These are phyloP conservation scores for Udeniomyces megalosporus DNA, from an alignment of 768 basidiomycete species.

Conservation along the genomic window DNA sequence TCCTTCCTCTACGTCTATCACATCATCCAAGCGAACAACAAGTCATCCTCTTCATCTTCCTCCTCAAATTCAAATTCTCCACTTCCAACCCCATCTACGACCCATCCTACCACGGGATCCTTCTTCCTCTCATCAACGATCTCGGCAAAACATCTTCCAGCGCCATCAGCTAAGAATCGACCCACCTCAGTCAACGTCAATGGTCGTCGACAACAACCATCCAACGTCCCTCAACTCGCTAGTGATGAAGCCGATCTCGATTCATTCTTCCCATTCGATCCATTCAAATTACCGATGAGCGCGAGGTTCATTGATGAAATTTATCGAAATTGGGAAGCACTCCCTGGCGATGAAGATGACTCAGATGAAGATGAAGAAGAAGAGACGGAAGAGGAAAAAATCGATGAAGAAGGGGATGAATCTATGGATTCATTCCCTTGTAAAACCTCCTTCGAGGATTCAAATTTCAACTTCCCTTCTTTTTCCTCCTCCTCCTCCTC, in stretches of 20 bases:
- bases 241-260: slow-evolving; percentile 52
- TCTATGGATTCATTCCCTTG: neutral
- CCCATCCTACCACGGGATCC: neutral
- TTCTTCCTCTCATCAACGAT: neutral
- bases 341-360: slow-evolving; percentile 46
- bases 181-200: neutral
- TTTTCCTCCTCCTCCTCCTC: neutral
- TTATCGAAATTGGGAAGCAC: slow-evolving; percentile 72
- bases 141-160: neutral
- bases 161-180: neutral
- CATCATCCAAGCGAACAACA: slow-evolving; percentile 74
- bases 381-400: slow-evolving; percentile 14
- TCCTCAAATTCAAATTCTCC: slow-evolving; percentile 3
- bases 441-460: neutral
- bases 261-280: slow-evolving; percentile 96
- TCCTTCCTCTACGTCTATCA: slow-evolving; percentile 89
- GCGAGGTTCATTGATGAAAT: slow-evolving; percentile 58
- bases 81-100: neutral
- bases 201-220: too few relatives aligned
- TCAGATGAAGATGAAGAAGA: slow-evolving; percentile 13
- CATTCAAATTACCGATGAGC: slow-evolving; percentile 74
- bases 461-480: neutral
- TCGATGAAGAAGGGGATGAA: slow-evolving; percentile 3
- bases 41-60: slow-evolving; percentile 29
- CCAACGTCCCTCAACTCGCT: neutral